phyloP scores from a whole-genome alignment of 176 grass and related monocot genomes.

The Avena insularis region DNA sequence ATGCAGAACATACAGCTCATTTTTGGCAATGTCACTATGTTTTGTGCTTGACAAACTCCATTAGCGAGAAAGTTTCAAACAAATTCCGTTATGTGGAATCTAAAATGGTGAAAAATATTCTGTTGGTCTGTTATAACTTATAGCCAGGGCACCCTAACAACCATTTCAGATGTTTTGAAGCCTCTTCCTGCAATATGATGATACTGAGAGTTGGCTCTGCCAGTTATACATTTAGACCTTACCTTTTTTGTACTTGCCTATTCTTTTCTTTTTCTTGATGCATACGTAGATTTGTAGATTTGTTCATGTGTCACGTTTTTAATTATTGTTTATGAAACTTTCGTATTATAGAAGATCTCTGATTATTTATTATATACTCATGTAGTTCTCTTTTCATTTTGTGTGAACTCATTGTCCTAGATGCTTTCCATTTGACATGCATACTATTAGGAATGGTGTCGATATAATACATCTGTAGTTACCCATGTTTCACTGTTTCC shows the following conservation, averaged over 20 bases:
- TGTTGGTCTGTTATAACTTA: not conserved
- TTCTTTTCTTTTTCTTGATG: not conserved
- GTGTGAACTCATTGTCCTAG: not conserved
- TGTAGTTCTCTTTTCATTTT: constrained; percentile 32
- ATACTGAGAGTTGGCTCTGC: constrained; percentile 7
- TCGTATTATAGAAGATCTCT: not conserved
- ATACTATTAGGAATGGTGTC: not conserved
- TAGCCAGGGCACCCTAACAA: not conserved
- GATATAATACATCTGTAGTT: constrained; percentile 22
- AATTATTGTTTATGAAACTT: constrained; percentile 11
- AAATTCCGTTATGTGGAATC: not conserved
- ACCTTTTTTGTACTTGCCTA: not conserved
- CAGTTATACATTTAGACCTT: not conserved
- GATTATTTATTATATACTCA: not conserved
- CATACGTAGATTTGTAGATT: not conserved
- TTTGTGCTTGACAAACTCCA: not conserved
- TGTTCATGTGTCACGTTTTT: not conserved
- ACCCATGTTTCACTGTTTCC: constrained; percentile 20
- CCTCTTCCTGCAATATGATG: constrained; percentile 2
- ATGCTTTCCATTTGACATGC: constrained; percentile 19
- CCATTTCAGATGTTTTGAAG: constrained; percentile 1
- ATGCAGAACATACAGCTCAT: not conserved
- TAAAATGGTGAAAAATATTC: not conserved
- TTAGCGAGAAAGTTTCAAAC: not conserved
- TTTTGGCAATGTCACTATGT: not conserved